Percentiles rank a stretch among this genome's conserved stretches.
These are phyloP conservation scores for Peronosclerospora sorghi DNA, from an alignment of 352 stramenopile genomes.

Conservation along the genomic window DNA sequence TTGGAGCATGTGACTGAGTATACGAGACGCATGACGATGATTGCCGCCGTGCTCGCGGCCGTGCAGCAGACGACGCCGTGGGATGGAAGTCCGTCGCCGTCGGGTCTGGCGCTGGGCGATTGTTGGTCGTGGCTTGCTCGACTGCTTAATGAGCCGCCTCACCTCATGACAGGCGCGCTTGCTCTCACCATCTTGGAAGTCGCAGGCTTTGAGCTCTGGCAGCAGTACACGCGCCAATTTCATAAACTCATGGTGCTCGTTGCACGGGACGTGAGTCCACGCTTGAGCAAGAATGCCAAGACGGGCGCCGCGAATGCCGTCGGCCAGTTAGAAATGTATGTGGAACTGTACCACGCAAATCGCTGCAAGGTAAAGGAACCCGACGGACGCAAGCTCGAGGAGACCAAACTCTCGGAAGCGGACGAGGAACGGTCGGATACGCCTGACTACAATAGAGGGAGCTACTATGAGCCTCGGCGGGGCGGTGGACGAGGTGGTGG, in stretches of 20 bases:
- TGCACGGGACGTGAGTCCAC: slow-evolving; percentile 44
- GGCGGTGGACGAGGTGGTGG: slow-evolving; percentile 8
- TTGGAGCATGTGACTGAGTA: slow-evolving; percentile 74
- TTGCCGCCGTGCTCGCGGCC: slow-evolving; percentile 51
- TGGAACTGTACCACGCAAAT: slow-evolving; percentile 58
- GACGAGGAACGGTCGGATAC: slow-evolving; percentile 63
- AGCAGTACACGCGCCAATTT: slow-evolving; percentile 63
- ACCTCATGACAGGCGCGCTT: slow-evolving; percentile 60
- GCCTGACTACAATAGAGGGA: slow-evolving; percentile 13
- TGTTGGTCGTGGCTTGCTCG: slow-evolving; percentile 65
- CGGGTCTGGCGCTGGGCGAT: slow-evolving; percentile 46
- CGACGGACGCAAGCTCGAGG: slow-evolving; percentile 52
- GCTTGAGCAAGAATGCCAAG: slow-evolving; percentile 59
- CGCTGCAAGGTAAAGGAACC: slow-evolving; percentile 43
- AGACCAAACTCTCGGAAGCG: slow-evolving; percentile 46
- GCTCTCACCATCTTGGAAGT: slow-evolving; percentile 73
- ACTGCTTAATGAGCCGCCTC: slow-evolving; percentile 52
- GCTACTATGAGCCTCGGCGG: slow-evolving; percentile 10
- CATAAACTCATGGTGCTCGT: slow-evolving; percentile 70
- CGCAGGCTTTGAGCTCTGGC: slow-evolving; percentile 51
- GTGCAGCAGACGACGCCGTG: slow-evolving; percentile 61
- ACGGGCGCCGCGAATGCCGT: slow-evolving; percentile 67
- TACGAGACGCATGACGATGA: slow-evolving; percentile 72
- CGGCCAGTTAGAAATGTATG: slow-evolving; percentile 61
- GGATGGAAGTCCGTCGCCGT: slow-evolving; percentile 37